Evolutionary conservation across 345 rosid species (phyloP), one percentile per base, ranked within the genome.

Genomic region (Eucalyptus tenuipes): DNA sequence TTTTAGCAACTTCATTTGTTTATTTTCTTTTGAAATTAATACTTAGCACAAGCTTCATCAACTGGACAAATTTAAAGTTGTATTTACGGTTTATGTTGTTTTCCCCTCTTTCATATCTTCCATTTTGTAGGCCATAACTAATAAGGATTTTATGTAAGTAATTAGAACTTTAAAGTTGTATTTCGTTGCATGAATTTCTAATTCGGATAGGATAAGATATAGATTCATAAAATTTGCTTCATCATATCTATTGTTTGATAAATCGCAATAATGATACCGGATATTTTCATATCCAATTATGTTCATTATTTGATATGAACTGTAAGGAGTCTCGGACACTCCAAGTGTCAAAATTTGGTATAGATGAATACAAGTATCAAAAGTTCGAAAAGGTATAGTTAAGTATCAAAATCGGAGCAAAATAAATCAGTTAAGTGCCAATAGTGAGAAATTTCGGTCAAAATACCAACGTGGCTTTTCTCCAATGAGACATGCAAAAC

Each of bases 181-280:
- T 20, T 20, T 18, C 2, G 3, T 18, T 3, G 1, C 45, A 7
- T 22, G 45, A 17, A 68, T 9, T 68, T 33, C 13, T 33, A 68
- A 31, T 55, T 0, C 5, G 3, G 44, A 17, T 68, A 33, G 4
- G 4, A 68, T 33, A 68, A 5, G 45, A 37, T 20, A 37, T 37
- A 37, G 12, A 20, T 10, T 5, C 4, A 75, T 0, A 18, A 8
- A 5, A 5, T 18, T 20, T 75, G 8, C 3, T 20, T 37, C 0
- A 55, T 24, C 24, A 18, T 17, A 33, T 8, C 2, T 31, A 64
- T 14, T 9, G 0, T 22, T 55, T n/a, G 18, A 15, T n/a, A 6
- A 0, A 14, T 64, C 3, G 1, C 20, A 7, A 1, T n/a, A 64
- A n/a, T n/a, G 5, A 10, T 14, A 1, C 1, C 0, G 0, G 2